Evolutionary conservation across 2,329 filamentous ascomycete genomes (phyloP), one percentile per base, ranked within the genome.

Genomic region (Paracoccidioides brasiliensis): DNA sequence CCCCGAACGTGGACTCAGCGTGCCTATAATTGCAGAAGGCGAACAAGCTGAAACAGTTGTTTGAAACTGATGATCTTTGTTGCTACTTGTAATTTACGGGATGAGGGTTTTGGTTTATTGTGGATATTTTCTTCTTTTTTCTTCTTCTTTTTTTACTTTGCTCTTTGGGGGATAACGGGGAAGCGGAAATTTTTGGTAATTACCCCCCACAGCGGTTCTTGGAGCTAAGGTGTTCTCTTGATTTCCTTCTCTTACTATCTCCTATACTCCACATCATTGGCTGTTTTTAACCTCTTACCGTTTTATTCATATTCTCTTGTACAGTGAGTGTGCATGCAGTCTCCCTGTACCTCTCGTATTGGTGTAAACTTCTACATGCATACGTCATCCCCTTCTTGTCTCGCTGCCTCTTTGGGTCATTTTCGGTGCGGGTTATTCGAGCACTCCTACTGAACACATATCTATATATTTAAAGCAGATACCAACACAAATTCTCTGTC

Each of bases 1-100:
- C 68, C 93, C 93, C 0, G 90, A 95, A 64, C 80, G 93, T 40
- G 90, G 91, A 1, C 75, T 97, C 53, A 84, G 83, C 15, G 81
- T 95, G 43, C 85, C 93, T 2, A 80, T 98, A 56, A 87, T 98
- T 63, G 90, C 90, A 0, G 84, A 88, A 64, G 88, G 87, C 49
- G 93, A 97, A 76, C 77, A 78, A 51, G 78, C 86, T 0, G 89
- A 94, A 74, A 83, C 80, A 35, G 84, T 86, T 53, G 88, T 90
- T 59, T 91, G 37, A 46, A 45, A n/a, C 12, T 14, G 12, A 28
- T 52, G 30, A 15, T 9, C 10, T 15, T 10, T 50, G 7, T 48
- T 28, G 7, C 37, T 22, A 15, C n/a, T 48, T 35, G 35, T 40
- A 37, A 32, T 28, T 37, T 33, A 50, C 28, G 33, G 48, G 48